Percentiles rank a stretch among this genome's conserved stretches.
Evolutionary conservation across 208 protist species (phyloP).

Genomic region (Lotmaria passim): DNA sequence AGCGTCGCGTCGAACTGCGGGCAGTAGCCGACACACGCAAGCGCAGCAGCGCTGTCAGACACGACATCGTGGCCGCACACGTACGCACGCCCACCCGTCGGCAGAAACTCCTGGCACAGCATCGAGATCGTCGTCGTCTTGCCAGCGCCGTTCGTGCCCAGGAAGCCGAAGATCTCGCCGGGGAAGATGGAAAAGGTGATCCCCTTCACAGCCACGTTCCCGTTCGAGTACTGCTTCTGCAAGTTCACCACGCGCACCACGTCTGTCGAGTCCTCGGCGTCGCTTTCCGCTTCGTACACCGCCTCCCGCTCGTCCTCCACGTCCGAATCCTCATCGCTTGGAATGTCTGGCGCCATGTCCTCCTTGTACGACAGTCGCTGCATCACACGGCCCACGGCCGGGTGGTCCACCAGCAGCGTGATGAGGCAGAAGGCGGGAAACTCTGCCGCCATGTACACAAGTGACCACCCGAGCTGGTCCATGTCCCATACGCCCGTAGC

Average conservation of each 20-base stretch:
- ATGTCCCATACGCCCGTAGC: slow-evolving; percentile 7
- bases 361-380: slow-evolving; percentile 13
- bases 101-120: slow-evolving; percentile 76
- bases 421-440: slow-evolving; percentile 42
- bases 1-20: slow-evolving; percentile 95
- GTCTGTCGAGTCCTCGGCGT: slow-evolving; percentile 31
- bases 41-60: not conserved
- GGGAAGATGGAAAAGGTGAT: slow-evolving; percentile 74
- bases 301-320: slow-evolving; percentile 47
- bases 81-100: slow-evolving; percentile 61
- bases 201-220: slow-evolving; percentile 71
- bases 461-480: slow-evolving; percentile 33
- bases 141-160: slow-evolving; percentile 90
- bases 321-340: slow-evolving; percentile 46
- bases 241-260: slow-evolving; percentile 58
- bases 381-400: slow-evolving; percentile 22
- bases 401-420: slow-evolving; percentile 54
- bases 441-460: slow-evolving; percentile 57
- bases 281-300: slow-evolving; percentile 31
- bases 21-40: slow-evolving; percentile 93
- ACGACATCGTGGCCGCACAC: slow-evolving; percentile 61
- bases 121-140: slow-evolving; percentile 90
- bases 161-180: slow-evolving; percentile 87
- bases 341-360: slow-evolving; percentile 11
- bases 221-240: slow-evolving; percentile 50